Base-by-base conservation (phyloP, 352 stramenopile species). In the Pythium folliculosum region DNA sequence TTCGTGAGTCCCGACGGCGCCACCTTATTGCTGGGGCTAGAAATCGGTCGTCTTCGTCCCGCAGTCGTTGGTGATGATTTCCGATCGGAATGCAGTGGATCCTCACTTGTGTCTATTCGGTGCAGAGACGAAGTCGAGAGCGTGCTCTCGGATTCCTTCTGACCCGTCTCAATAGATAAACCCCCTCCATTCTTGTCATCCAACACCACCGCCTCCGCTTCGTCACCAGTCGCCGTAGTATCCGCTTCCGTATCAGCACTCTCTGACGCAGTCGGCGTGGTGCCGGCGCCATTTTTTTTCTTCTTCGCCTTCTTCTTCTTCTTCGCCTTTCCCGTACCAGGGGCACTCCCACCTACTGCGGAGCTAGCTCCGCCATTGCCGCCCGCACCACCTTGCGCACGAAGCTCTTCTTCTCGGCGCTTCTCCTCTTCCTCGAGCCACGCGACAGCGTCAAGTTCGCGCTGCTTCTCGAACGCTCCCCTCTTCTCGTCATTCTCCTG, bases 301-400 rank as follows among this genome's bases (percentile, higher is more conserved):
- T 87, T 86, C 67, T 87, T 92, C 25, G 77, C 76, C 58, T 90
- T 90, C 70, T 90, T 92, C 60, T 84, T 89, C 60, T 91, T 92
- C 63, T 89, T 88, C 3, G 40, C n/a, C 70, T 70, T 70, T 38
- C 47, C 38, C 3, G 40, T 32, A 13, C 51, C 61, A 21, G 4
- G 8, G 2, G 19, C 53, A 25, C 23, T 62, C 0, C 61, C 52
- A 25, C 16, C 50, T 9, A 47, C 37, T 1, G 25, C 13, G 1
- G 1, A 35, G 17, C 53, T 23, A 22, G 9, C 27, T 14, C 43
- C 60, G 55, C 60, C 55, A 44, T 23, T 50, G 13, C 57, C 51
- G 3, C 60, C 48, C 49, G 40, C 69, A 47, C 55, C 49, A n/a
- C 67, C 65, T 45, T 55, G 35, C n/a, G 21, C 53, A 47, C 64